phyloP scores from a whole-genome alignment of 2,329 filamentous ascomycete genomes.

The Thelonectria discophora region DNA sequence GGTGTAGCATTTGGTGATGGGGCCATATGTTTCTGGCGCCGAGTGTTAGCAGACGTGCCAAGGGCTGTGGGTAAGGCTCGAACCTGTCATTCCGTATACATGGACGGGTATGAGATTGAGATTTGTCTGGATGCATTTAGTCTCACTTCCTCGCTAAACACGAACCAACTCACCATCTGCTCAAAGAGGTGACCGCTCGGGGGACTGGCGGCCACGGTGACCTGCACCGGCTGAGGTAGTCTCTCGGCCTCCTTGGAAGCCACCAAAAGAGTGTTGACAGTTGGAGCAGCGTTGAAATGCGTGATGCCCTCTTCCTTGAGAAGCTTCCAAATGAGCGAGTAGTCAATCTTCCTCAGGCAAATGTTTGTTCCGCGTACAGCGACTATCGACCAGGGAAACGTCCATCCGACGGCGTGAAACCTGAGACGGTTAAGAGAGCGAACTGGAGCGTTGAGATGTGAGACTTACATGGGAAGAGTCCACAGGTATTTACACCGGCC shows the following conservation, averaged over 20 bases:
- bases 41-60: background rate
- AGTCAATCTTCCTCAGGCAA: conserved; percentile 94
- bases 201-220: conserved; percentile 92
- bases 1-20: conserved; percentile 92
- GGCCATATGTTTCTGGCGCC: conserved; percentile 83
- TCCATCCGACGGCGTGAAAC: conserved; percentile 80
- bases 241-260: conserved; percentile 77
- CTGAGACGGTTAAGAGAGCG: conserved; percentile 41
- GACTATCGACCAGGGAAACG: conserved; percentile 92
- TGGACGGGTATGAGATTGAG: conserved; percentile 92
- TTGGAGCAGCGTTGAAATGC: conserved; percentile 95
- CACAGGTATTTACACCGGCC: conserved; percentile 85
- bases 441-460: conserved; percentile 25
- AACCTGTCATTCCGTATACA: conserved; percentile 80
- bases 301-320: conserved; percentile 88
- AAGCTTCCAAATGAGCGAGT: conserved; percentile 88
- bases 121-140: conserved; percentile 46
- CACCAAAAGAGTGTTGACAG: conserved; percentile 93
- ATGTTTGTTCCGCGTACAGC: conserved; percentile 94
- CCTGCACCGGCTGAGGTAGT: conserved; percentile 76
- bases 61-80: background rate
- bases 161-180: conserved; percentile 72
- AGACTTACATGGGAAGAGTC: conserved; percentile 88
- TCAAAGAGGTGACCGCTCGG: conserved; percentile 91
- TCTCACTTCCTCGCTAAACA: background rate